A percentile compares a stretch with the other conserved stretches of the same genome.
phyloP scores from a whole-genome alignment of 2,329 filamentous ascomycete species.

The Aspergillus aculeatinus region DNA sequence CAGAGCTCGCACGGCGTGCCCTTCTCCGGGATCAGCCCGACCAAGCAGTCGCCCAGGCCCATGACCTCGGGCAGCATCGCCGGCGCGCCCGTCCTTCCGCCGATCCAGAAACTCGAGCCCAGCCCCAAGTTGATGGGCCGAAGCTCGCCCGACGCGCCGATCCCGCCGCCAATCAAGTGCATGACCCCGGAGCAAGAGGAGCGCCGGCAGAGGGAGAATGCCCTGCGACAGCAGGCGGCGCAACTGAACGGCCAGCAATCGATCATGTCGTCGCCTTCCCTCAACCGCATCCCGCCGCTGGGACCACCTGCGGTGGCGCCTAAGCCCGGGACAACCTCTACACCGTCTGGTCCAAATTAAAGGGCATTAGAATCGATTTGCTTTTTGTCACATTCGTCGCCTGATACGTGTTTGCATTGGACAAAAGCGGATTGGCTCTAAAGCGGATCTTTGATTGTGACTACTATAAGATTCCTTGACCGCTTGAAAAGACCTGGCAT shows the following conservation, averaged over 20 bases:
- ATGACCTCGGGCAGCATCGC: slow-evolving; percentile 36
- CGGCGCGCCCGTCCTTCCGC: slow-evolving; percentile 40
- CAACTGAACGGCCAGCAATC: slow-evolving; percentile 26
- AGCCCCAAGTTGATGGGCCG: slow-evolving; percentile 47
- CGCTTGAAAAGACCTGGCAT: background rate
- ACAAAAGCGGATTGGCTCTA: background rate
- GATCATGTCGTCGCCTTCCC: slow-evolving; percentile 34
- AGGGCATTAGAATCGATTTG: background rate
- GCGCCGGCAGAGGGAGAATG: slow-evolving; percentile 40
- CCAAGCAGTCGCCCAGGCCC: slow-evolving; percentile 45
- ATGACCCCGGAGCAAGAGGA: slow-evolving; percentile 47
- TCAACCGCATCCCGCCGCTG: slow-evolving; percentile 34
- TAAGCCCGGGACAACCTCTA: slow-evolving; percentile 25
- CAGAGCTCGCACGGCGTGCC: slow-evolving; percentile 38
- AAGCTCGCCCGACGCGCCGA: slow-evolving; percentile 43
- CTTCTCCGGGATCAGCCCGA: slow-evolving; percentile 48
- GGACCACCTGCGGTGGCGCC: slow-evolving; percentile 27
- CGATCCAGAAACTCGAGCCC: slow-evolving; percentile 42
- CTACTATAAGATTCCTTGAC: background rate
- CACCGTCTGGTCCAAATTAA: slow-evolving; percentile 15
- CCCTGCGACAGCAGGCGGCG: slow-evolving; percentile 25
- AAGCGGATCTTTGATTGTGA: background rate
- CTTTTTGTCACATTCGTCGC: background rate
- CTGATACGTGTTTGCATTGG: background rate
- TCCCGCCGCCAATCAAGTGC: slow-evolving; percentile 43